Evolutionary conservation across 2,329 filamentous ascomycete genomes (phyloP).

Genomic region (Sordariomycetes sp.): DNA sequence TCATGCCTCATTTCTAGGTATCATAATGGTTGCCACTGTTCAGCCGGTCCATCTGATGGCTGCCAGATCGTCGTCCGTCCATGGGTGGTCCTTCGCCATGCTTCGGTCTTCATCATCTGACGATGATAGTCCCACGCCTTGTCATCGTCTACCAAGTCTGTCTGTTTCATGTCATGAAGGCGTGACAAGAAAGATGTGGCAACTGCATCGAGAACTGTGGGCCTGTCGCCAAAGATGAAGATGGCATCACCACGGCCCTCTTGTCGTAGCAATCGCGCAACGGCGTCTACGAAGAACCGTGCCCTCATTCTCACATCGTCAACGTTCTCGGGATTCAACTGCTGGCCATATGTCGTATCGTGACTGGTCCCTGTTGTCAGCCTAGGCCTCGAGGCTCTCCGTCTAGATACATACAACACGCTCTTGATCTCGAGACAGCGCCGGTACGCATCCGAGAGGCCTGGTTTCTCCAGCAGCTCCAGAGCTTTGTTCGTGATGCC

Average conservation of each 20-base stretch:
- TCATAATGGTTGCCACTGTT: too few relatives aligned
- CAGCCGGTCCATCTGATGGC: slow-evolving; percentile 10
- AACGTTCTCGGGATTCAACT: slow-evolving; percentile 14
- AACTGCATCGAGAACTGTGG: slow-evolving; percentile 19
- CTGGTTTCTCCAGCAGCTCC: slow-evolving; percentile 15
- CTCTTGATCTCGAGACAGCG: slow-evolving; percentile 19
- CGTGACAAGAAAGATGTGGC: slow-evolving; percentile 11
- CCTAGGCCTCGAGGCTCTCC: background rate
- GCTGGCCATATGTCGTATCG: slow-evolving; percentile 12
- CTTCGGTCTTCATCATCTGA: slow-evolving; percentile 11
- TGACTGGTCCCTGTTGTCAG: slow-evolving; percentile 11
- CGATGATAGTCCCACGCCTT: slow-evolving; percentile 11
- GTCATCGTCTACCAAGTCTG: slow-evolving; percentile 13
- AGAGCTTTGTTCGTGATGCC: slow-evolving; percentile 18
- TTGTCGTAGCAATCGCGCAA: slow-evolving; percentile 8
- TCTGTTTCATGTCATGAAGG: slow-evolving; percentile 13
- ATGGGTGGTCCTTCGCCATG: slow-evolving; percentile 15
- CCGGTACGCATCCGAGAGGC: slow-evolving; percentile 14
- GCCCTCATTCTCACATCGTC: slow-evolving; percentile 12
- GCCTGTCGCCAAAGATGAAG: slow-evolving; percentile 17
- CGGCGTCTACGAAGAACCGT: slow-evolving; percentile 11
- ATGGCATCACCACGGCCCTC: slow-evolving; percentile 4
- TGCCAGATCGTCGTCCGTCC: slow-evolving; percentile 16
- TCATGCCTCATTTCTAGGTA: slow-evolving; percentile 6
- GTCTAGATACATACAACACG: slow-evolving; percentile 15